A percentile compares a stretch with the other conserved stretches of the same genome.
Evolutionary conservation across 108 stramenopile genomes (phyloP).

Genomic region (Phaeodactylum tricornutum): DNA sequence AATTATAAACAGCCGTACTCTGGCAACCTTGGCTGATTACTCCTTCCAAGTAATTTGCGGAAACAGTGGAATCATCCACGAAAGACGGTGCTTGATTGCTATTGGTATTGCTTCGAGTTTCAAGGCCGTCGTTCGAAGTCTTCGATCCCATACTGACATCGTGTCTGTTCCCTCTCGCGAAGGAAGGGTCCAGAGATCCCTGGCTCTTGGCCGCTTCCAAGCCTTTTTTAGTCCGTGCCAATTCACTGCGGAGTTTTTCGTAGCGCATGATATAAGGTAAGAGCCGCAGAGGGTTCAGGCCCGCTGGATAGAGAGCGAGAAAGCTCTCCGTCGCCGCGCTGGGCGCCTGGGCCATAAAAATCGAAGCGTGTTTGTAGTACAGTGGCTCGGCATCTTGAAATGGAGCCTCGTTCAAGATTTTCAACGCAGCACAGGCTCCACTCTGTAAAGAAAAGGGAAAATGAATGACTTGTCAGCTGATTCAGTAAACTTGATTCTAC

Average conservation of each 20-base stretch:
- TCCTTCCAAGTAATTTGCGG: slow-evolving; percentile 63
- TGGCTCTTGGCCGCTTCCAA: not conserved
- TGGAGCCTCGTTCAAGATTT: slow-evolving; percentile 61
- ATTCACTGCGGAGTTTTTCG: slow-evolving; percentile 35
- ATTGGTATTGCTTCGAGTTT: slow-evolving; percentile 16
- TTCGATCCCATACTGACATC: slow-evolving; percentile 18
- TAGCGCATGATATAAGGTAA: slow-evolving; percentile 76
- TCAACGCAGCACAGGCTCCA: slow-evolving; percentile 58
- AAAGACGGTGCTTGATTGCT: slow-evolving; percentile 17
- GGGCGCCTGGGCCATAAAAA: slow-evolving; percentile 60
- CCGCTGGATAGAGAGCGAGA: slow-evolving; percentile 58
- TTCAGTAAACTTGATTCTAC: not conserved
- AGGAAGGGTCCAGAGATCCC: slow-evolving; percentile 9
- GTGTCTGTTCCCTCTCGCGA: not conserved
- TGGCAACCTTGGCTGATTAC: slow-evolving; percentile 70
- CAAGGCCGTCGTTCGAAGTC: slow-evolving; percentile 18
- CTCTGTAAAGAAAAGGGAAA: slow-evolving; percentile 13
- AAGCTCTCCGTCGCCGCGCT: slow-evolving; percentile 58
- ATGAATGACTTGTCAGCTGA: not conserved
- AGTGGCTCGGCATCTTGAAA: slow-evolving; percentile 73
- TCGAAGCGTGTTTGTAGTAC: slow-evolving; percentile 67
- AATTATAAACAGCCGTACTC: slow-evolving; percentile 66
- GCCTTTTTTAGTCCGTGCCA: slow-evolving; percentile 13
- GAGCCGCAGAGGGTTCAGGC: slow-evolving; percentile 56
- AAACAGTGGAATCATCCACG: slow-evolving; percentile 54